A percentile compares a stretch with the other conserved stretches of the same genome.
Conservation (phyloP, 176 grass and related monocot species). For the Chrysopogon serrulatus region DNA sequence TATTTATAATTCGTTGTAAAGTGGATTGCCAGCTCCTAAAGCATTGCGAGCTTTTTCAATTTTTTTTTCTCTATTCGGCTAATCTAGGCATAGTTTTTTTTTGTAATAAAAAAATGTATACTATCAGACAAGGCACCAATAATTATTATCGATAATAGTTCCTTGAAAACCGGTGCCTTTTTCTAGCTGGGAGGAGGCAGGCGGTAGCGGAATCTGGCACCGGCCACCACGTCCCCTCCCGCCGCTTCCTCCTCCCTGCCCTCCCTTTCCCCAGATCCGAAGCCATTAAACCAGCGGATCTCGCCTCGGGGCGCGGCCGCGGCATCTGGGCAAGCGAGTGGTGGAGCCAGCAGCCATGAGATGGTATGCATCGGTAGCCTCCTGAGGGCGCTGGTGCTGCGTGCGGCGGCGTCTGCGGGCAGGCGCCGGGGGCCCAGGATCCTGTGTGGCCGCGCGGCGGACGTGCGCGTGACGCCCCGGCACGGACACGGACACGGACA, state of each 20-base stretch:
- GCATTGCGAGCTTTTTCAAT: background rate
- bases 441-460: conserved; percentile 48
- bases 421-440: conserved; percentile 44
- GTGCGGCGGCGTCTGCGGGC: conserved; percentile 38
- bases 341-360: conserved; percentile 47
- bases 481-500: conserved; percentile 39
- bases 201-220: conserved; percentile 37
- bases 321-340: background rate
- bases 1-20: background rate
- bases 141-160: background rate
- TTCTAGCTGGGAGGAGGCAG: conserved; percentile 17
- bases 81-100: background rate
- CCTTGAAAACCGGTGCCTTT: conserved; percentile 21
- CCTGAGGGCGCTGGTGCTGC: conserved; percentile 69
- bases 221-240: conserved; percentile 24
- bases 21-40: background rate
- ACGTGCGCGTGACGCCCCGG: conserved; percentile 40
- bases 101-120: background rate
- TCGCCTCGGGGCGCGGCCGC: conserved; percentile 18
- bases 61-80: background rate
- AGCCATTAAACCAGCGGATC: conserved; percentile 49
- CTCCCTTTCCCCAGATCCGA: conserved; percentile 25
- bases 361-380: conserved; percentile 90
- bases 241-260: conserved; percentile 41
- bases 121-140: background rate